Conservation (phyloP, 2,329 filamentous ascomycete genomes). For the Colletotrichum sp. region DNA sequence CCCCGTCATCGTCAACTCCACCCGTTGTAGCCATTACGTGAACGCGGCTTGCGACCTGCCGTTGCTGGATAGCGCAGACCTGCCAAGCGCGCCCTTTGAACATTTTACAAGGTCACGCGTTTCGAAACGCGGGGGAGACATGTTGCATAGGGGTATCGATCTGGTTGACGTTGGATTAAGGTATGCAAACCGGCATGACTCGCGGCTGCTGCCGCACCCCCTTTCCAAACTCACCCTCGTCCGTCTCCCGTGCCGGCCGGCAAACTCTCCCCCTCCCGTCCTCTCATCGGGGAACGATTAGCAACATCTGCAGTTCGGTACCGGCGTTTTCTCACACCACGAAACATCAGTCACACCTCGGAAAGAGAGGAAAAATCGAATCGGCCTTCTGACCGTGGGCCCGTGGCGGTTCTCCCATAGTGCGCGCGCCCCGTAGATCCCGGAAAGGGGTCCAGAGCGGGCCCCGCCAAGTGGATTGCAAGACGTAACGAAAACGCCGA, state of each 20-base stretch:
- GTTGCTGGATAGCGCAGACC: neutral
- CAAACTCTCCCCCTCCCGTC: neutral
- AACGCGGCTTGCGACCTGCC: neutral
- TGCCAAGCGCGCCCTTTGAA: neutral
- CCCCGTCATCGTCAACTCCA: neutral
- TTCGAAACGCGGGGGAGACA: neutral
- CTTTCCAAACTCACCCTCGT: neutral
- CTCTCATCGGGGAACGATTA: neutral
- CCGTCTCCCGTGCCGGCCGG: neutral
- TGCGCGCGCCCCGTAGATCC: neutral
- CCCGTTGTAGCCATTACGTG: neutral
- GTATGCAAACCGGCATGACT: neutral
- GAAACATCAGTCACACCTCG: neutral
- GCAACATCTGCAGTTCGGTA: neutral
- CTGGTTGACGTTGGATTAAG: neutral
- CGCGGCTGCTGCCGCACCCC: neutral
- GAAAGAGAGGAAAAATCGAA: neutral
- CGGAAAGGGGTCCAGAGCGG: neutral
- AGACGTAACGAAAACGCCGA: conserved; percentile 22
- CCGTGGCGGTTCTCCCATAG: neutral
- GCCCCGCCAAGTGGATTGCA: conserved; percentile 19
- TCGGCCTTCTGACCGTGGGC: neutral
- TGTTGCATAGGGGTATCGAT: neutral
- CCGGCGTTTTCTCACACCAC: neutral
- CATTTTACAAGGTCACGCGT: neutral